Percentiles rank a stretch among this genome's conserved stretches.
phyloP scores from a whole-genome alignment of 768 basidiomycete genomes.

The Amanita pallidorosea region DNA sequence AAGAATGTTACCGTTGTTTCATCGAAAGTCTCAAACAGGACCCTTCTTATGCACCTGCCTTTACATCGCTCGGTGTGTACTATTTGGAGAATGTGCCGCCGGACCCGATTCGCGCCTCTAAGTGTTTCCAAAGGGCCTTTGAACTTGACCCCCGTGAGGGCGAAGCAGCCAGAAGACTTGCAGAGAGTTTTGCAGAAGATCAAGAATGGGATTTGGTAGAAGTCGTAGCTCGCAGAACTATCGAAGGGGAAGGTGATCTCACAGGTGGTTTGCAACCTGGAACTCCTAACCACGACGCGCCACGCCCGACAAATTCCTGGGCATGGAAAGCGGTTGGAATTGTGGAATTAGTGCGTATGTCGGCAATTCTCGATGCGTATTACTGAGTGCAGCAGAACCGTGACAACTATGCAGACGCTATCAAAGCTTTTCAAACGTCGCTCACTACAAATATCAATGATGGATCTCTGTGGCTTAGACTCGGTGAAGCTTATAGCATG shows the following conservation, averaged over 20 bases:
- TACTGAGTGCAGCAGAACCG: constrained; percentile 35
- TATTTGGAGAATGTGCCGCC: constrained; percentile 69
- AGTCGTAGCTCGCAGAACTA: constrained; percentile 83
- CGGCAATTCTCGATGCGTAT: not conserved
- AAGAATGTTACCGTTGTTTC: constrained; percentile 70
- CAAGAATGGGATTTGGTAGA: constrained; percentile 95
- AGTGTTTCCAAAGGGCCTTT: constrained; percentile 97
- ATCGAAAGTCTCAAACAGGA: constrained; percentile 70
- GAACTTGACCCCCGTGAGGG: constrained; percentile 88
- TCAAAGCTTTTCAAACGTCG: constrained; percentile 79
- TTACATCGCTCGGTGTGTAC: constrained; percentile 87
- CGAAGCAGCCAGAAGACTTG: constrained; percentile 75
- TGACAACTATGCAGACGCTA: constrained; percentile 61
- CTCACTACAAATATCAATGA: constrained; percentile 73
- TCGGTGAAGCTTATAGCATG: constrained; percentile 86
- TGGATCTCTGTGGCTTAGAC: constrained; percentile 74
- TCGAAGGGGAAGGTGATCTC: constrained; percentile 85
- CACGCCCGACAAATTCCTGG: constrained; percentile 78
- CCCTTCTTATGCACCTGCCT: constrained; percentile 77
- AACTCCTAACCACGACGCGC: constrained; percentile 22
- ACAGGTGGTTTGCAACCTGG: constrained; percentile 39
- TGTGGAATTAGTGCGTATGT: constrained; percentile 71
- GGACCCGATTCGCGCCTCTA: constrained; percentile 78
- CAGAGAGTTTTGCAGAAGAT: constrained; percentile 85
- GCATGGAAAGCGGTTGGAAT: constrained; percentile 96